phyloP scores from a whole-genome alignment of 176 grass and related monocot genomes.

The Themeda triandra region DNA sequence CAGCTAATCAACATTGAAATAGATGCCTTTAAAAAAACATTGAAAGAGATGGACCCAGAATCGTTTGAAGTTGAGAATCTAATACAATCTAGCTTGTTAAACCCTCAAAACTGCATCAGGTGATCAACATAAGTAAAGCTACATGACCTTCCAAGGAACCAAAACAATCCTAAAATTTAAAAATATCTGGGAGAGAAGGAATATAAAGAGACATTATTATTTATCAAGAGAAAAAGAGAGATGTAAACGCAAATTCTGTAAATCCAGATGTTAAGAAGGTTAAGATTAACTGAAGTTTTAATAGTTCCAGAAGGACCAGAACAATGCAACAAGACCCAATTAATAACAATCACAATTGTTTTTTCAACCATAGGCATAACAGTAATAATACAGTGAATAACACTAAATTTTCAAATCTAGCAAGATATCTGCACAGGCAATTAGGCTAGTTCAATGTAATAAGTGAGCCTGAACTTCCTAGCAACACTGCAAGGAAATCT shows the following conservation, averaged over 20 bases:
- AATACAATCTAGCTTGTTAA: constrained; percentile 8
- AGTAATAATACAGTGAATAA: not conserved
- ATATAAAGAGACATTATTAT: not conserved
- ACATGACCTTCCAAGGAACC: not conserved
- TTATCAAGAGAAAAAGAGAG: not conserved
- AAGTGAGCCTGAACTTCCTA: not conserved
- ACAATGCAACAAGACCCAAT: not conserved
- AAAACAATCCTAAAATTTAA: not conserved
- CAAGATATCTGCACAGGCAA: not conserved
- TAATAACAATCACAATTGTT: not conserved
- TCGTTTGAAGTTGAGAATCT: constrained; percentile 11
- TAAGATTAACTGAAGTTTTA: not conserved
- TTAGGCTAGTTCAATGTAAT: constrained; percentile 7
- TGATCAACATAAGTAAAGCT: not conserved
- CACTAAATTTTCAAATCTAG: not conserved
- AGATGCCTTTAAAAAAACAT: not conserved
- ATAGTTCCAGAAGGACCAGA: not conserved
- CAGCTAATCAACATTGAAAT: not conserved
- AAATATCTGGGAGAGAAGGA: not conserved
- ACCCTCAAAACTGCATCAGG: not conserved
- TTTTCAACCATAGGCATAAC: not conserved
- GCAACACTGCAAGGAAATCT: constrained; percentile 11
- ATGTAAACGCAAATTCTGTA: not conserved
- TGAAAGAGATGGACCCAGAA: not conserved
- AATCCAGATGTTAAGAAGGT: not conserved